A percentile compares a stretch with the other conserved stretches of the same genome.
These are phyloP conservation scores for Drechslerella dactyloides DNA, from an alignment of 2,329 filamentous ascomycete species.

Conservation along the genomic window DNA sequence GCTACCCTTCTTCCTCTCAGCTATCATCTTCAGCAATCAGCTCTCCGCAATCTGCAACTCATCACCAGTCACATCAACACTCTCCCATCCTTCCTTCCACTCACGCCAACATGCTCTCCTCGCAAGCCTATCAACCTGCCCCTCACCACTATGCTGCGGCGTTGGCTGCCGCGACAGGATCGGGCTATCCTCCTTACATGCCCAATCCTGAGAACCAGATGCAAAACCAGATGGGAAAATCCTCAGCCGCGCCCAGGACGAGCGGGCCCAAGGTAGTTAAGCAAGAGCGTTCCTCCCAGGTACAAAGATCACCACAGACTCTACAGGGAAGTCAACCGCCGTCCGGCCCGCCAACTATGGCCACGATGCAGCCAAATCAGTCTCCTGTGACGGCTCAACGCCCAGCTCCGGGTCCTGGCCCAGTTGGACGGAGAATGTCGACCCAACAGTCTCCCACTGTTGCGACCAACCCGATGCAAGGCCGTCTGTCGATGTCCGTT, in stretches of 20 bases:
- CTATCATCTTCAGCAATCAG: conserved; percentile 39
- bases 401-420: conserved; percentile 31
- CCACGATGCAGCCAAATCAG: conserved; percentile 42
- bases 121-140: conserved; percentile 44
- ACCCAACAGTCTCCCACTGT: conserved; percentile 47
- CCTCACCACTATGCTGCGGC: conserved; percentile 51
- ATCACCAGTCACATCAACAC: conserved; percentile 48
- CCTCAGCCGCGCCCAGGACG: conserved; percentile 33
- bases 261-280: conserved; percentile 46
- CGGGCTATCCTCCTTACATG: conserved; percentile 46
- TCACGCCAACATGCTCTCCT: conserved; percentile 48
- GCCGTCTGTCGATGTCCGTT: conserved; percentile 46
- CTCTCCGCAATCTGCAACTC: conserved; percentile 48
- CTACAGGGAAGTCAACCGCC: conserved; percentile 43
- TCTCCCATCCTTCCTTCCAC: conserved; percentile 36
- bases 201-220: conserved; percentile 44
- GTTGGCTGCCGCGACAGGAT: conserved; percentile 47
- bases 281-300: conserved; percentile 41
- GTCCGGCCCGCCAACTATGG: conserved; percentile 37
- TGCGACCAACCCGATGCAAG: conserved; percentile 44
- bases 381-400: conserved; percentile 40
- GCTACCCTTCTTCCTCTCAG: conserved; percentile 40
- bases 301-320: conserved; percentile 48
- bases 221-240: conserved; percentile 47
- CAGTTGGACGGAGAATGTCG: conserved; percentile 46